Base-by-base conservation (phyloP, 352 stramenopile genomes). In the Globisporangium spinosum region DNA sequence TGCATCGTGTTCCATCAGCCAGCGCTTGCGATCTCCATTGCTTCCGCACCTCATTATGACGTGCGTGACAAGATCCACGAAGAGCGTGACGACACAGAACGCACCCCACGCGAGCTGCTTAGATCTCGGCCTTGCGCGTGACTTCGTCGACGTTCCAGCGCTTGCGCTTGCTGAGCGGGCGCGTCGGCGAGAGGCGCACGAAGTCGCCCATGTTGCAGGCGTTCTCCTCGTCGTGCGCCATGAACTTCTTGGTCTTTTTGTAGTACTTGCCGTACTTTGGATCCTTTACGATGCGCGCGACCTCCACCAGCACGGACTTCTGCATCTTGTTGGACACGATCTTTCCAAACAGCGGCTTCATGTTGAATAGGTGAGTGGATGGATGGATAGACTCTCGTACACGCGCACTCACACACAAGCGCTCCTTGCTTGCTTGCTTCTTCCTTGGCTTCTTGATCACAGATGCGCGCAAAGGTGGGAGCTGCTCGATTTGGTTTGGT, bases 301-400 rank as follows among this genome's bases (percentile, higher is more conserved):
- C 94, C 66, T 96, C 90, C 23, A 98, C 95, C 68, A 98, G 93
- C 73, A 98, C 92, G 47, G 93, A 98, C 78, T 98, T 98, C 73
- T 98, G 86, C 95, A 98, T 98, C 77, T 98, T 98, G 77, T 98
- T 97, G 62, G 89, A 97, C 65, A 98, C 95, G 62, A 98, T 96
- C 72, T 93, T 98, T 58, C 95, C 95, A 58, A 98, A 96, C 69
- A 98, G 72, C 75, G 89, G 86, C 86, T 96, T 96, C 88, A 96
- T 95, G 93, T 93, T 58, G 54, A 71, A 59, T 49, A 9, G 27
- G 47, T 53, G 27, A 3, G 9, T 27, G 20, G n/a, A 10, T 29
- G 12, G 51, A 29, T 25, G 12, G 12, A 57, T 4, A 34, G 22
- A 35, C 51, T 32, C 15, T 17, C n/a, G 60, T 65, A 13, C 20